Percentiles rank a stretch among this genome's conserved stretches.
Conservation (phyloP, 2,329 filamentous ascomycete species). For the Xylariaceae sp. region DNA sequence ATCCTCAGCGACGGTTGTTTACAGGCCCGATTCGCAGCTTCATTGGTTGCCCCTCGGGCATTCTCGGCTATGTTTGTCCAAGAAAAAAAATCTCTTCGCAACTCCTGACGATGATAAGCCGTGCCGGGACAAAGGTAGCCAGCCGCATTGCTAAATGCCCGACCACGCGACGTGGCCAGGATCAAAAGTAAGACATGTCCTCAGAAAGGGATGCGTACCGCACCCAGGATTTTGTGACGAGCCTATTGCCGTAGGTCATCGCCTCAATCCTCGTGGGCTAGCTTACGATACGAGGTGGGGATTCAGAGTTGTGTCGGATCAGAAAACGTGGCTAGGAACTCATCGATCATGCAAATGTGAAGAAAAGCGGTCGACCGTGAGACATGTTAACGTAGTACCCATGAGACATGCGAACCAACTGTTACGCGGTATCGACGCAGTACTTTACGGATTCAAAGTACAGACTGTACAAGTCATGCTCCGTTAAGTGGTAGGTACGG, state of each 20-base stretch:
- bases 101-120: neutral
- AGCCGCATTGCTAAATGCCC: neutral
- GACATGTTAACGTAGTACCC: constrained; percentile 2
- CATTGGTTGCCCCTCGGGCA: constrained; percentile 10
- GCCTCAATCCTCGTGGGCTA: neutral
- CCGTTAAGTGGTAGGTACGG: neutral
- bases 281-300: neutral
- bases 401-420: neutral
- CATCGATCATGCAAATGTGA: constrained; percentile 7
- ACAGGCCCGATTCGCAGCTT: constrained; percentile 14
- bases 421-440: neutral
- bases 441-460: neutral
- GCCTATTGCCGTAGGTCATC: neutral
- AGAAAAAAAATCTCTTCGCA: neutral
- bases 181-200: neutral
- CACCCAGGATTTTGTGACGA: neutral
- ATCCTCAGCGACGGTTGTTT: constrained; percentile 23
- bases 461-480: too few relatives aligned
- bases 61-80: constrained; percentile 7
- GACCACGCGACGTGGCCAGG: neutral
- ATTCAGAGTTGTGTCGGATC: neutral
- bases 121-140: constrained; percentile 7
- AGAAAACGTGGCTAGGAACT: constrained; percentile 3
- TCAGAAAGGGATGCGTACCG: neutral
- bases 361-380: constrained; percentile 16